phyloP scores from a whole-genome alignment of 2,329 filamentous ascomycete species.

The Neofusicoccum sp. region DNA sequence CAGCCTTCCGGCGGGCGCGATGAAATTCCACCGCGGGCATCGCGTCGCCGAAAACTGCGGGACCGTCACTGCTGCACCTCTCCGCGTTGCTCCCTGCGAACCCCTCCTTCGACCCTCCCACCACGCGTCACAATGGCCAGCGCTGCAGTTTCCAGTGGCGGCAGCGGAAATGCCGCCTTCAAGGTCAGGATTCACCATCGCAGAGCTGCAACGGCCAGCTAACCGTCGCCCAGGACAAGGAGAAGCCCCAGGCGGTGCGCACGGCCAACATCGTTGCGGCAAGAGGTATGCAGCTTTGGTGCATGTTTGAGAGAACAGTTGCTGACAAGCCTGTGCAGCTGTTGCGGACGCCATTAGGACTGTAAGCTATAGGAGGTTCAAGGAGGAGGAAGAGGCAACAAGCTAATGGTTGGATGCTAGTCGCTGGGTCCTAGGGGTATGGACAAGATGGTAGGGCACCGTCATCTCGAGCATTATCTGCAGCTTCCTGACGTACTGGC shows the following conservation, averaged over 20 bases:
- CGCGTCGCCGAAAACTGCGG: conserved; percentile 20
- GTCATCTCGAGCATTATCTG: neutral
- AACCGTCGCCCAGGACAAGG: conserved; percentile 68
- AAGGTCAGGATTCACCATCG: conserved; percentile 50
- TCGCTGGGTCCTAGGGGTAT: conserved; percentile 95
- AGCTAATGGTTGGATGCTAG: conserved; percentile 34
- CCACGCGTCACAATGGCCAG: conserved; percentile 51
- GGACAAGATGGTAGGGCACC: conserved; percentile 82
- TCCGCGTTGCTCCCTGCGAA: conserved; percentile 21
- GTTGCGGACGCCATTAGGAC: conserved; percentile 98
- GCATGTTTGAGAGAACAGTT: conserved; percentile 19
- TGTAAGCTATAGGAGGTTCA: conserved; percentile 43
- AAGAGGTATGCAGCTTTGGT: conserved; percentile 66
- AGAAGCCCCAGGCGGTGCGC: conserved; percentile 97
- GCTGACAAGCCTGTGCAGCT: conserved; percentile 57
- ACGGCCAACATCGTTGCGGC: conserved; percentile 97
- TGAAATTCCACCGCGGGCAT: conserved; percentile 20
- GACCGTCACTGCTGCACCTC: conserved; percentile 20
- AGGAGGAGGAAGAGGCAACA: neutral
- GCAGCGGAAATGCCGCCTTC: conserved; percentile 66
- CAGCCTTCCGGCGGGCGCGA: conserved; percentile 10
- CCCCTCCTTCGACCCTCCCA: conserved; percentile 13
- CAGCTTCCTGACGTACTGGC: conserved; percentile 30
- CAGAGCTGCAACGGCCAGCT: conserved; percentile 39
- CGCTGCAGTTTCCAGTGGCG: conserved; percentile 24